Conservation (phyloP, 1,284 basidiomycete genomes). For the Leccinum angustisporum region DNA sequence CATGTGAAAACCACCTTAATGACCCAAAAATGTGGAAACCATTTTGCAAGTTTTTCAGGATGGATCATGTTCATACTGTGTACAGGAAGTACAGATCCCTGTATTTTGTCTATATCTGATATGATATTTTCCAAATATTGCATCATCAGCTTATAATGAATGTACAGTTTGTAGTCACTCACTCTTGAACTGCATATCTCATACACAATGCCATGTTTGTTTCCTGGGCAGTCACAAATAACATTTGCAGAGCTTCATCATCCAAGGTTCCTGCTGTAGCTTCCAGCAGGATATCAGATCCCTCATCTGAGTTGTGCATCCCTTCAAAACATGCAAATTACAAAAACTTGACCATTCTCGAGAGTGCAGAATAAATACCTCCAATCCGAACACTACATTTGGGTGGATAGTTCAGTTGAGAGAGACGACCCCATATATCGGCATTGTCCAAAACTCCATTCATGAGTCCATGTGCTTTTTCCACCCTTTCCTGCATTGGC, state of each 20-base stretch:
- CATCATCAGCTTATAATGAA: no score
- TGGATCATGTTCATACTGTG: no score
- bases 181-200: neutral
- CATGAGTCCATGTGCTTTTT: fast-evolving
- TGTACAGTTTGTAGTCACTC: neutral
- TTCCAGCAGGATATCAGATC: no score
- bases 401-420: fast-evolving
- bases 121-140: no score
- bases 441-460: fast-evolving
- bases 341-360: neutral
- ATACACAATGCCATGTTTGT: neutral
- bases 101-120: no score
- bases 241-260: fast-evolving
- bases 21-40: no score
- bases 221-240: neutral
- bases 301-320: no score
- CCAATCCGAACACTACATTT: neutral
- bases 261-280: no score
- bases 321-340: no score
- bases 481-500: fast-evolving
- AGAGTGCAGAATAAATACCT: neutral
- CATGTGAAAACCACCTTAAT: no score
- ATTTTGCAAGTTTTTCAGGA: no score
- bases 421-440: neutral
- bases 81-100: no score